Conservation (phyloP, 2,329 filamentous ascomycete species). For the Cladophialophora immunda region DNA sequence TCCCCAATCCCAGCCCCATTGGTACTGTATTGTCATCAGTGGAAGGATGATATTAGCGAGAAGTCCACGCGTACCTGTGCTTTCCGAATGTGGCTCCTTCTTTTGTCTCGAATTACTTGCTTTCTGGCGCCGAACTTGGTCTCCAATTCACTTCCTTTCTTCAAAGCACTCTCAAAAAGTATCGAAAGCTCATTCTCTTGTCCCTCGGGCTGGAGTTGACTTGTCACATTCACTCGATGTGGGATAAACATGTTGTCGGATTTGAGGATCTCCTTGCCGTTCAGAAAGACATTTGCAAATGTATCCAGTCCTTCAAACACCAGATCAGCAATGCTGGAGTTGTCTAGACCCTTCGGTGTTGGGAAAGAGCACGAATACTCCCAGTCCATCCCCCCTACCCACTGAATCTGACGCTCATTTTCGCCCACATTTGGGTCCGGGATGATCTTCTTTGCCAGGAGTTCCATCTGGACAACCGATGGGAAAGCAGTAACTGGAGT, state of each 20-base stretch:
- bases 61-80: slow-evolving; percentile 59
- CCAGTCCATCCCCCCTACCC: slow-evolving; percentile 77
- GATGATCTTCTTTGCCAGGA: slow-evolving; percentile 36
- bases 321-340: slow-evolving; percentile 62
- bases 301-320: slow-evolving; percentile 83
- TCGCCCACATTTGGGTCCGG: slow-evolving; percentile 75
- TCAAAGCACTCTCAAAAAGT: slow-evolving; percentile 55
- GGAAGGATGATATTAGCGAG: slow-evolving; percentile 32
- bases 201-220: slow-evolving; percentile 41
- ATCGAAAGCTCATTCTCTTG: slow-evolving; percentile 50
- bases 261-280: slow-evolving; percentile 71
- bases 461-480: slow-evolving; percentile 20
- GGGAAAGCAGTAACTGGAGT: slow-evolving; percentile 1
- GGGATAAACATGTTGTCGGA: slow-evolving; percentile 82
- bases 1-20: slow-evolving; percentile 74
- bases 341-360: slow-evolving; percentile 49
- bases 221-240: slow-evolving; percentile 66
- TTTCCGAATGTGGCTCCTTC: slow-evolving; percentile 62
- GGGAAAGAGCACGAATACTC: slow-evolving; percentile 58
- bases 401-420: slow-evolving; percentile 76
- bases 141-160: slow-evolving; percentile 8
- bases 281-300: slow-evolving; percentile 75
- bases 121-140: background rate
- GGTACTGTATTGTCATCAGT: slow-evolving; percentile 13
- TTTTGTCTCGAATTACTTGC: slow-evolving; percentile 7